Evolutionary conservation across 805 yeast species (phyloP).

Genomic region (Wickerhamomyces alni): DNA sequence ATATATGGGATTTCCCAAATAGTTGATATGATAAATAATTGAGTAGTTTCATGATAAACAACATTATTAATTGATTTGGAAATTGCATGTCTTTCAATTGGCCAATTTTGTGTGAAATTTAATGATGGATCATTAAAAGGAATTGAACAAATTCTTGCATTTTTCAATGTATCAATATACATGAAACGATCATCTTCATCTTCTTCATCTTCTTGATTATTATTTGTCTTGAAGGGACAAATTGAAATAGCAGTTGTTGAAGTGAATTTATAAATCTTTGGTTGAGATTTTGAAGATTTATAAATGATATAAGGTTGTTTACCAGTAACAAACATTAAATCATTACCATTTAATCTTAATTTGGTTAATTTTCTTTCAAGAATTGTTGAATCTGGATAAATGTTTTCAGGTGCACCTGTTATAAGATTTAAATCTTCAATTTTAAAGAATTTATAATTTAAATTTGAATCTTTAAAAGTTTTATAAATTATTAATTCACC

Average conservation of each 20-base stretch:
- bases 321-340: conserved; percentile 68
- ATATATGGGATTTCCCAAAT: conserved; percentile 51
- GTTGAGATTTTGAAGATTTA: conserved; percentile 58
- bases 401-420: conserved; percentile 79
- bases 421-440: conserved; percentile 34
- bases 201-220: conserved; percentile 21
- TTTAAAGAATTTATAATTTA: conserved; percentile 39
- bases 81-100: conserved; percentile 44
- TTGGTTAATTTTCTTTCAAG: conserved; percentile 62
- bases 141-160: conserved; percentile 49
- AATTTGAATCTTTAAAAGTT: conserved; percentile 39
- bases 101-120: conserved; percentile 51
- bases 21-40: conserved; percentile 59
- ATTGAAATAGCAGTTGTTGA: conserved; percentile 61
- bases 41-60: conserved; percentile 61
- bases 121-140: conserved; percentile 32
- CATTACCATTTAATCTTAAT: conserved; percentile 52
- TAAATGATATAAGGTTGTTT: conserved; percentile 60
- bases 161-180: conserved; percentile 62
- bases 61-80: conserved; percentile 62
- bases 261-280: conserved; percentile 63
- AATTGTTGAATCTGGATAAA: conserved; percentile 52
- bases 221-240: conserved; percentile 35
- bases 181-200: conserved; percentile 38
- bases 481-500: conserved; percentile 73